Conservation (phyloP, 441 rosid genomes). For the Hura crepitans region DNA sequence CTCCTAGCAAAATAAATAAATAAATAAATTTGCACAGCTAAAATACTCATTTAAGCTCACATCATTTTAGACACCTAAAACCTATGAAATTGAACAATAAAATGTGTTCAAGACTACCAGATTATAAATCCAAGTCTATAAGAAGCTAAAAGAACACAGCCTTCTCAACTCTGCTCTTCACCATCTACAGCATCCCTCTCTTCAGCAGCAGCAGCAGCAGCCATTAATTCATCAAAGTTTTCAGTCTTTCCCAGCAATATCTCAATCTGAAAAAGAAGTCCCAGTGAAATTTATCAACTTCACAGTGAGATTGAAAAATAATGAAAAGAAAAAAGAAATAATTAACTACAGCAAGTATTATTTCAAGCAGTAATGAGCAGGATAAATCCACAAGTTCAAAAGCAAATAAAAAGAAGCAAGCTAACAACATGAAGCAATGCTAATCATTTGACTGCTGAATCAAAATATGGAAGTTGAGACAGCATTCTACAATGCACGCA, state of each 20-base stretch:
- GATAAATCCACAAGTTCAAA: background rate
- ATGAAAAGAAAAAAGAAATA: background rate
- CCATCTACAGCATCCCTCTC: slow-evolving; percentile 58
- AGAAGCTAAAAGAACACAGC: slow-evolving; percentile 7
- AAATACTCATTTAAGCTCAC: slow-evolving; percentile 4
- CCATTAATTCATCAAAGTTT: slow-evolving; percentile 70
- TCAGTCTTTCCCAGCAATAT: slow-evolving; percentile 56
- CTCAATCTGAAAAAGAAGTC: slow-evolving; percentile 42
- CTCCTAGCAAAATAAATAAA: slow-evolving; percentile 16
- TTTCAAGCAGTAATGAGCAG: background rate
- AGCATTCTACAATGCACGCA: too few relatives aligned
- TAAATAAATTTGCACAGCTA: slow-evolving; percentile 19
- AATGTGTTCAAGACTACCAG: slow-evolving; percentile 14
- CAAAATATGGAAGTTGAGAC: background rate
- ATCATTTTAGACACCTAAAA: slow-evolving; percentile 11
- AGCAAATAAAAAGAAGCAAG: background rate
- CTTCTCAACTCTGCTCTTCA: slow-evolving; percentile 57
- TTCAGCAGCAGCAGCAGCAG: slow-evolving; percentile 65
- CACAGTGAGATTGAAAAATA: slow-evolving; percentile 40
- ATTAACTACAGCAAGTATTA: background rate
- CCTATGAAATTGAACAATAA: slow-evolving; percentile 18
- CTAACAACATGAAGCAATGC: too few relatives aligned
- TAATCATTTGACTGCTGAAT: background rate
- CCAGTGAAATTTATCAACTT: slow-evolving; percentile 63
- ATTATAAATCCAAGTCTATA: slow-evolving; percentile 21